Evolutionary conservation across 371 early-diverging fungal genomes (phyloP).

Genomic region (Apophysomyces variabilis): DNA sequence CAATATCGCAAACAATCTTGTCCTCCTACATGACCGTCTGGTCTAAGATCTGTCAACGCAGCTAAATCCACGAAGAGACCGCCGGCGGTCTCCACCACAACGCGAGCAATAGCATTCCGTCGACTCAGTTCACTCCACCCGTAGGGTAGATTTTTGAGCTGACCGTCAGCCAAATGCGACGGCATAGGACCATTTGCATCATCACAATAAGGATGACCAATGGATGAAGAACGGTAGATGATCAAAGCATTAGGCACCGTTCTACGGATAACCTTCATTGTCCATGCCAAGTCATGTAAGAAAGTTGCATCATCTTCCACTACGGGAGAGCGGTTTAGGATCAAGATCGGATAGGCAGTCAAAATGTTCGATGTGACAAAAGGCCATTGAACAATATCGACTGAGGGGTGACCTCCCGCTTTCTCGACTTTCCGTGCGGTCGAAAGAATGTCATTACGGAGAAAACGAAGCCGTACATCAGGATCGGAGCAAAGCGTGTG

Average conservation of each 20-base stretch:
- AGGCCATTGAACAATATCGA: conserved; percentile 50
- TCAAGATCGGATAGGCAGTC: conserved; percentile 42
- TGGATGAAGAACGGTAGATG: conserved; percentile 57
- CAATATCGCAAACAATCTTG: conserved; percentile 66
- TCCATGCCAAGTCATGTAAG: conserved; percentile 45
- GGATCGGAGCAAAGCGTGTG: conserved; percentile 45
- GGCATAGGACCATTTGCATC: conserved; percentile 44
- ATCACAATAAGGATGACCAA: conserved; percentile 55
- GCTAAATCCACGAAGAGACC: conserved; percentile 64
- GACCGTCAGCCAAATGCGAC: conserved; percentile 30
- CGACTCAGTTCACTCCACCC: conserved; percentile 61
- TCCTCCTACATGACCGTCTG: conserved; percentile 66
- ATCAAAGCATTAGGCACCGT: conserved; percentile 46
- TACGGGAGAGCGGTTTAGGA: conserved; percentile 55
- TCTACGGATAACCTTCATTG: conserved; percentile 48
- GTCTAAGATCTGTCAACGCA: conserved; percentile 52
- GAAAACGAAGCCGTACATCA: conserved; percentile 44
- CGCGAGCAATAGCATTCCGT: conserved; percentile 61
- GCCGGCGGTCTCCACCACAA: conserved; percentile 60
- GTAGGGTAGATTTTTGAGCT: conserved; percentile 47
- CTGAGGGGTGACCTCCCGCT: conserved; percentile 39
- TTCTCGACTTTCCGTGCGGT: conserved; percentile 39
- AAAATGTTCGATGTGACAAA: conserved; percentile 51
- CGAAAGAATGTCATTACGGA: conserved; percentile 61
- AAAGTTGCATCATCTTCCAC: conserved; percentile 53